A percentile compares a stretch with the other conserved stretches of the same genome.
phyloP scores from a whole-genome alignment of 1,139 yeast genomes.

The Geotrichum histeridarum region DNA sequence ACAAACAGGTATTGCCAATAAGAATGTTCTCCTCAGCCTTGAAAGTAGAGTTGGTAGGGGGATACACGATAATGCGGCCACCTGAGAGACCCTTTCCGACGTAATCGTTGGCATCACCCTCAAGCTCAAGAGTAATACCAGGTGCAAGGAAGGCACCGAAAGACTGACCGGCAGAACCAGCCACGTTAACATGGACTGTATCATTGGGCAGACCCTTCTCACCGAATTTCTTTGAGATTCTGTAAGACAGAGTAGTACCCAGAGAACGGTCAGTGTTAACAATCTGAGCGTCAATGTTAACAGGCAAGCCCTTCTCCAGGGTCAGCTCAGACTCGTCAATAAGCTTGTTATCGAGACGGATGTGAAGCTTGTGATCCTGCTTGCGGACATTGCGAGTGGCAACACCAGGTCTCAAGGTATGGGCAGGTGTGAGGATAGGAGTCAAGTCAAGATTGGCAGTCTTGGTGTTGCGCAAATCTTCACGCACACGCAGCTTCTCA shows the following conservation, averaged over 20 bases:
- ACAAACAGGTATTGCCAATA: slow-evolving; percentile 94
- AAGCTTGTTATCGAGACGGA: slow-evolving; percentile 88
- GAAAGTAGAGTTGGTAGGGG: slow-evolving; percentile 76
- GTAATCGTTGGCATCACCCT: slow-evolving; percentile 97
- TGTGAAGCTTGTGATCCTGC: slow-evolving; percentile 89
- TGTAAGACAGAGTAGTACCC: slow-evolving; percentile 90
- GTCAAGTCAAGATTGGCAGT: slow-evolving; percentile 86
- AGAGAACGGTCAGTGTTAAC: slow-evolving; percentile 94
- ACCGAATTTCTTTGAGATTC: slow-evolving; percentile 89
- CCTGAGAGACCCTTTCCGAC: slow-evolving; percentile 97
- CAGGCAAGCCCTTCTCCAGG: slow-evolving; percentile 89
- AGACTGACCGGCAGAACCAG: slow-evolving; percentile 96
- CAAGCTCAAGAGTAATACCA: slow-evolving; percentile 92
- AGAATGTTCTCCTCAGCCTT: slow-evolving; percentile 95
- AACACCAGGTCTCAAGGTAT: slow-evolving; percentile 91
- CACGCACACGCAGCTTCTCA: slow-evolving; percentile 79
- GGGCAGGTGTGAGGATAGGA: slow-evolving; percentile 95
- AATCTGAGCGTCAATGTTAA: slow-evolving; percentile 84
- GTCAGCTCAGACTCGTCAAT: slow-evolving; percentile 94
- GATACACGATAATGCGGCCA: slow-evolving; percentile 86
- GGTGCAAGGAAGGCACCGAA: slow-evolving; percentile 96
- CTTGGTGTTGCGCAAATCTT: slow-evolving; percentile 79
- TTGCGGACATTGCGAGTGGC: slow-evolving; percentile 88
- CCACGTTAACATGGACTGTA: slow-evolving; percentile 84
- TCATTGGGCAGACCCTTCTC: slow-evolving; percentile 91